Percentiles rank a stretch among this genome's conserved stretches.
Conservation (phyloP, 345 rosid species). For the Dipteronia dyeriana region DNA sequence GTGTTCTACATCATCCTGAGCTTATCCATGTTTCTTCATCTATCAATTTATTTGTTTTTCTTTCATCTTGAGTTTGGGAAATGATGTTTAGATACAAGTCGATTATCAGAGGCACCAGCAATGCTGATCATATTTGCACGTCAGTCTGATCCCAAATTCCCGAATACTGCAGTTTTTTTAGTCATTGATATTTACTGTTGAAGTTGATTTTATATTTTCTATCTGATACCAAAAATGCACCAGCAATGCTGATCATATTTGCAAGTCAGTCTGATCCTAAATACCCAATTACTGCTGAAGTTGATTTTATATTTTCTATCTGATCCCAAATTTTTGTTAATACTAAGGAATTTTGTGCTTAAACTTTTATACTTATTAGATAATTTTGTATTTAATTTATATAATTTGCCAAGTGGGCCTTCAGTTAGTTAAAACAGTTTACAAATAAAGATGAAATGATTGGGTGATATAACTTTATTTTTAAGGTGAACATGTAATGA, state of each 20-base stretch:
- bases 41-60: background rate
- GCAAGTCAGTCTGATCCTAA: conserved; percentile 72
- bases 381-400: background rate
- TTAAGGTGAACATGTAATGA: background rate
- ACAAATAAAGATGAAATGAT: background rate
- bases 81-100: conserved; percentile 40
- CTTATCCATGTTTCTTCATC: background rate
- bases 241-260: conserved; percentile 51
- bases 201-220: background rate
- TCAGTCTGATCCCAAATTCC: conserved; percentile 60
- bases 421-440: background rate
- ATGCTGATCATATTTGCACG: conserved; percentile 63
- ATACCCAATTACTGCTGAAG: background rate
- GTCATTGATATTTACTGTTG: too few relatives aligned
- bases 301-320: background rate
- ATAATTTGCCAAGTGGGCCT: background rate
- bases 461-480: background rate
- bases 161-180: too few relatives aligned
- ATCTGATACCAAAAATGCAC: conserved; percentile 13
- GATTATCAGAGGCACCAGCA: conserved; percentile 42
- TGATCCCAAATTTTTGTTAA: background rate
- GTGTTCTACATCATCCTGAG: background rate
- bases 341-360: background rate
- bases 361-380: background rate
- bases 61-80: conserved; percentile 29